Base-by-base conservation (phyloP, 2,329 filamentous ascomycete species). In the Aspergillus sp. region DNA sequence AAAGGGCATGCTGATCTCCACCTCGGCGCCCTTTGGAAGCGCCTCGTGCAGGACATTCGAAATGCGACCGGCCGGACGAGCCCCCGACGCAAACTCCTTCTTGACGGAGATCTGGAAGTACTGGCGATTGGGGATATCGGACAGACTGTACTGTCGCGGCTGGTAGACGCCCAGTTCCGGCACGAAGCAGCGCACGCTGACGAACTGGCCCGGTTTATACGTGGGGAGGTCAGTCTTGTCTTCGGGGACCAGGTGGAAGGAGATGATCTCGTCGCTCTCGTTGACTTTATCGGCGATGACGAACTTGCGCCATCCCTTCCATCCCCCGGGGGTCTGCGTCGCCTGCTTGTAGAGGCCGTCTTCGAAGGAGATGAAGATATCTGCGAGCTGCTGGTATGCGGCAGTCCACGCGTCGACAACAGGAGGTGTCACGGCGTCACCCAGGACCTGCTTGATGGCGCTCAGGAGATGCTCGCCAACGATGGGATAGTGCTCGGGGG, bases 61-160 rank as follows among this genome's bases (percentile, higher is more conserved):
- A 15, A 91, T 81, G 58, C 86, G 81, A 25, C 89, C 88, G 0
- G 85, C 82, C 62, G 80, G 74, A 62, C 77, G 74, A 23, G 77
- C 76, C 41, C 73, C 58, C 0, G 78, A 72, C 21, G 85, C 86
- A 4, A 77, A 72, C 67, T 91, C 87, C 59, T 81, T 83, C 80
- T 90, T 91, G 58, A 92, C 82, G 49, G 82, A 89, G 73, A 91
- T 87, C 37, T 89, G 84, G 72, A 89, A 89, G 71, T 85, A 82
- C 51, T 84, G 79, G 8, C 80, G 74, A 3, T 78, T 78, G 3
- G 86, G 87, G 49, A 83, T 79, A 62, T 90, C 87, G 65, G 84
- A 88, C 60, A 91, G 79, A 31, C 87, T 89, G 74, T 91, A 92
- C 72, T 91, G 89, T 23, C 89, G 79, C 14, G 85, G 81, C 72